Evolutionary conservation across 257 asterid species (phyloP), one percentile per base, ranked within the genome.

Genomic region (Salvia rosmarinus): DNA sequence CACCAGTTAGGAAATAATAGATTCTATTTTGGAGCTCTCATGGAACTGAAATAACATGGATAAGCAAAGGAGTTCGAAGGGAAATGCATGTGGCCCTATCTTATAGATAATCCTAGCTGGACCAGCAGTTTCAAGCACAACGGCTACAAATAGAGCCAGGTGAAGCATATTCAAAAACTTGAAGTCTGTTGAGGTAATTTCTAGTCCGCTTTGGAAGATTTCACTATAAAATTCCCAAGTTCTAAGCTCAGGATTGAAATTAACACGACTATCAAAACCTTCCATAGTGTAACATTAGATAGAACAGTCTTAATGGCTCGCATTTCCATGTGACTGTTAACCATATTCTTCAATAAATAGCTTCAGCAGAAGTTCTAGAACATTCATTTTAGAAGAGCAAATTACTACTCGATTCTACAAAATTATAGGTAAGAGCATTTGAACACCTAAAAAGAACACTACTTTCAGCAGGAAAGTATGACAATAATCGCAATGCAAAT

Each of bases 81-180:
- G 16, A 42, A 64, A 64, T 13, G 23, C 40, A 39, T 40, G n/a
- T 21, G 55, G 7, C 39, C 40, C 12, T 23, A 40, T 64, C 40
- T 40, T 39, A 20, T 20, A 40, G 23, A 64, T 64, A 64, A 37
- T 14, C 7, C 13, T 42, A 64, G 69, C 32, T 46, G 44, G 52
- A 62, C 34, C 20, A n/a, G 40, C 64, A 43, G 58, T 59, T 54
- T 42, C 50, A 50, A 61, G 35, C 7, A 20, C 50, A 40, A 57
- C 52, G 30, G 44, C 11, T 7, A 46, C 16, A 46, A 51, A 3
- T 37, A 37, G 42, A 57, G 40, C n/a, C 1, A 3, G 51, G 6
- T 20, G 32, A 51, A 59, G 46, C 17, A 19, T 40, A 63, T 32
- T 64, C 73, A 58, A 67, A 13, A 32, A 13, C 50, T 35, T n/a